Percentiles rank a stretch among this genome's conserved stretches.
Conservation (phyloP, 2,329 filamentous ascomycete species). For the Geosmithia flava region DNA sequence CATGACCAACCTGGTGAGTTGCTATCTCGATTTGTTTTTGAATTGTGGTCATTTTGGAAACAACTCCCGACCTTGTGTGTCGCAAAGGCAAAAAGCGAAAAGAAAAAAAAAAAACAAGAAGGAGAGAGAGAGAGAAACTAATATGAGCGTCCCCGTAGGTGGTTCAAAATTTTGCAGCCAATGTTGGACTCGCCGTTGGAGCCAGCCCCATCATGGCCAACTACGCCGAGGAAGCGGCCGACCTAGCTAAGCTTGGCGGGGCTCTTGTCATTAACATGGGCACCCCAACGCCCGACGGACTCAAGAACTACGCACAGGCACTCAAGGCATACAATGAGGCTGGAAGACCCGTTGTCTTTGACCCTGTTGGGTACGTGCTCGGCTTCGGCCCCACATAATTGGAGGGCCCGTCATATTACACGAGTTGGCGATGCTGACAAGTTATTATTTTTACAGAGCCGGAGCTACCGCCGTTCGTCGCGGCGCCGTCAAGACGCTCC, state of each 20-base stretch:
- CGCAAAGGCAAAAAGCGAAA: background rate
- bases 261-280: constrained; percentile 92
- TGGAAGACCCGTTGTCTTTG: constrained; percentile 66
- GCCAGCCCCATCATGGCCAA: constrained; percentile 92
- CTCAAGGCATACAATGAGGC: constrained; percentile 69
- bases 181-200: constrained; percentile 73
- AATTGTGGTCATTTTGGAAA: background rate
- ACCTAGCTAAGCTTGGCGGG: constrained; percentile 66
- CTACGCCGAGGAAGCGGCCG: constrained; percentile 67
- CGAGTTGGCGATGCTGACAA: background rate
- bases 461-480: constrained; percentile 69
- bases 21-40: background rate
- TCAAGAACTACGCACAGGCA: constrained; percentile 61
- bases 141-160: constrained; percentile 26
- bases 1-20: constrained; percentile 75
- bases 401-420: background rate
- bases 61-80: background rate
- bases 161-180: constrained; percentile 90
- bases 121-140: too few relatives aligned
- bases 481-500: constrained; percentile 56
- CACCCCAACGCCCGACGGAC: constrained; percentile 65
- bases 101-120: too few relatives aligned
- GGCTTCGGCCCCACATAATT: background rate
- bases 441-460: constrained; percentile 30
- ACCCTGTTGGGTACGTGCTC: constrained; percentile 63